Percentiles rank a stretch among this genome's conserved stretches.
Evolutionary conservation across 2,329 filamentous ascomycete species (phyloP).

Genomic region (Apiospora pterosperma): DNA sequence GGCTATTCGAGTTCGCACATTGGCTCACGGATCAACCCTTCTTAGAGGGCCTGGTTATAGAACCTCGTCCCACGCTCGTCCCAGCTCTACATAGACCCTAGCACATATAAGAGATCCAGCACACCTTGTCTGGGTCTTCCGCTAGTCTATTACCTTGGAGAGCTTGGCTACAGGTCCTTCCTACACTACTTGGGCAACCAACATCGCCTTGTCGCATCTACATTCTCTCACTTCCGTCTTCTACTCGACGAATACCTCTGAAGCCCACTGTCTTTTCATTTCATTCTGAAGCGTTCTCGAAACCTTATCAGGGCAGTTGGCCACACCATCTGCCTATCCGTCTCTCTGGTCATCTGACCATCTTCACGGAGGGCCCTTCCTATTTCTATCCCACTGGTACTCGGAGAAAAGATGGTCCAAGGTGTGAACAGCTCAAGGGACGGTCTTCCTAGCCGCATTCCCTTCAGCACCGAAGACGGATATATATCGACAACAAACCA

Average conservation of each 20-base stretch:
- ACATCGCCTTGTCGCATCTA: neutral
- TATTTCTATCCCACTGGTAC: neutral
- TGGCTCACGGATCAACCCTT: neutral
- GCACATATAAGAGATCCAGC: slow-evolving; percentile 25
- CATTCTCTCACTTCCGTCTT: neutral
- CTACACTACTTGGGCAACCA: neutral
- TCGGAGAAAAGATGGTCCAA: neutral
- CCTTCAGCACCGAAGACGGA: neutral
- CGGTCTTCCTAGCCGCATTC: neutral
- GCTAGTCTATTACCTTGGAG: neutral
- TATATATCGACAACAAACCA: neutral
- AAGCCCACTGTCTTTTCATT: neutral
- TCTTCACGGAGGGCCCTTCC: neutral
- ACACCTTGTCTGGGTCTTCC: slow-evolving; percentile 8
- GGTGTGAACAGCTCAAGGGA: neutral
- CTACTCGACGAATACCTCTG: neutral
- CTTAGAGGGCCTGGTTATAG: neutral
- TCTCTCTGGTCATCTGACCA: neutral
- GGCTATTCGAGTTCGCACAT: neutral
- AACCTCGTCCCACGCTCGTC: slow-evolving; percentile 7
- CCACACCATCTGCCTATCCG: neutral
- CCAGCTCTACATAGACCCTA: slow-evolving; percentile 20
- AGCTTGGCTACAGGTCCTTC: neutral
- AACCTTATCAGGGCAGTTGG: neutral
- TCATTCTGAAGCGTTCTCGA: neutral